Base-by-base conservation (phyloP, 1,284 basidiomycete species). In the Mycena citricolor region DNA sequence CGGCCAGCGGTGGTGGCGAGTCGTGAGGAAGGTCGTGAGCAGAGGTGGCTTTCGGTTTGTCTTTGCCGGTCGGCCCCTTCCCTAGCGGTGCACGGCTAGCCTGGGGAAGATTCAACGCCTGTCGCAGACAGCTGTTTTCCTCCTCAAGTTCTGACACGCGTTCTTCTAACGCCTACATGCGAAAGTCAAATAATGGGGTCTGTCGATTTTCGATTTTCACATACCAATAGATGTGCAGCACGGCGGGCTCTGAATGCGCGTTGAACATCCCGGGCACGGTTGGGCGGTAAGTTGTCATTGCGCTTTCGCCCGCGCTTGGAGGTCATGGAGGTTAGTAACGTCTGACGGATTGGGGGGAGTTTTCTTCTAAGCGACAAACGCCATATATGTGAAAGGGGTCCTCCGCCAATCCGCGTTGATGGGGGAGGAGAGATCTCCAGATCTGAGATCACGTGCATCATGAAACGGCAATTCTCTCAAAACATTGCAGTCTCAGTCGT, bases 191-290 rank as follows among this genome's bases (percentile, higher is more conserved):
- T 59, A 62, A 58, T 57, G 49, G 50, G 61, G 48, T 31, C n/a
- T n/a, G 56, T 52, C 35, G 57, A 47, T 58, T 57, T 45, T 52
- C 53, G 56, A 57, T 58, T 52, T 56, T 55, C 50, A 57, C 72
- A 57, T 62, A 87, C 86, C 68, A 87, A 81, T 42, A 95, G 76
- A 66, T 94, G 91, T 49, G 91, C 90, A 49, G 90, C 90, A 57
- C 92, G 81, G 53, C 93, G 77, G 20, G 92, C 90, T 56, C 92
- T 80, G 70, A 95, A 97, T 3, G 92, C 92, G 54, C 92, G 74
- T 65, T 97, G 92, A 23, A 95, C 91, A 62, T 95, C 92, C 44
- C 92, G 74, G 22, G 93, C 92, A 51, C 92, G 83, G 60, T 94
- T 94, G 25, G 91, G 91, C 52, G 91, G 91, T 29, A 94, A 80